These are phyloP conservation scores for Colletotrichum salicis DNA, from an alignment of 2,329 filamentous ascomycete species.

Conservation along the genomic window DNA sequence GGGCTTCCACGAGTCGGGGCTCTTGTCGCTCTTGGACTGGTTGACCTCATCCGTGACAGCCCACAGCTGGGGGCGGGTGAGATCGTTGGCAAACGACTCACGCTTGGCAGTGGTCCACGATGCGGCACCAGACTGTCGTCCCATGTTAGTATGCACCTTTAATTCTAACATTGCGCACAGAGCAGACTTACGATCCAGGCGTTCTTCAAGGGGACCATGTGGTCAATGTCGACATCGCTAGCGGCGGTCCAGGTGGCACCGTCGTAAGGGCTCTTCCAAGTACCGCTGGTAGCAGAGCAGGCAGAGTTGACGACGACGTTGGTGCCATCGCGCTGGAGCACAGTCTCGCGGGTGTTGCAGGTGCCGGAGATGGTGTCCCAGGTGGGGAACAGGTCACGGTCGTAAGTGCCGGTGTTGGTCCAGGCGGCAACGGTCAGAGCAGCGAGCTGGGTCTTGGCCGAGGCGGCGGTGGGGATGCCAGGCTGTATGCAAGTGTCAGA, in stretches of 20 bases:
- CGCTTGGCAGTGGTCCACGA: constrained; percentile 76
- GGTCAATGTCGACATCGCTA: constrained; percentile 82
- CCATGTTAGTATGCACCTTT: constrained; percentile 9
- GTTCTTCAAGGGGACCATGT: constrained; percentile 83
- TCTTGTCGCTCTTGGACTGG: constrained; percentile 76
- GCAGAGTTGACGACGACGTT: constrained; percentile 66
- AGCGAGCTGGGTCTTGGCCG: constrained; percentile 68
- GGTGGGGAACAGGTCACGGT: constrained; percentile 75
- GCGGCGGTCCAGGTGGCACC: constrained; percentile 75
- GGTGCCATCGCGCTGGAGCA: constrained; percentile 79
- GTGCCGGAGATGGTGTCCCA: constrained; percentile 73
- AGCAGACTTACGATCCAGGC: constrained; percentile 74
- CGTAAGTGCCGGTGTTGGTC: constrained; percentile 67
- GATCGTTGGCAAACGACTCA: constrained; percentile 79
- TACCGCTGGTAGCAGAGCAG: constrained; percentile 73
- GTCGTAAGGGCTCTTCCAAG: constrained; percentile 79
- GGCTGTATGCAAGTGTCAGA: constrained; percentile 50
- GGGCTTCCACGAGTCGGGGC: constrained; percentile 82
- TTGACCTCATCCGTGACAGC: constrained; percentile 85
- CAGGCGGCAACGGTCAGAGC: constrained; percentile 67
- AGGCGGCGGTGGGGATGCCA: constrained; percentile 69
- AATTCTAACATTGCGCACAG: neutral
- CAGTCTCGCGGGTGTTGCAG: constrained; percentile 78
- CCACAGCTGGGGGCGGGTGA: constrained; percentile 79
- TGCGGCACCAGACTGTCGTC: constrained; percentile 72